Conservation (phyloP, 768 basidiomycete species). For the Fibroporia radiculosa region DNA sequence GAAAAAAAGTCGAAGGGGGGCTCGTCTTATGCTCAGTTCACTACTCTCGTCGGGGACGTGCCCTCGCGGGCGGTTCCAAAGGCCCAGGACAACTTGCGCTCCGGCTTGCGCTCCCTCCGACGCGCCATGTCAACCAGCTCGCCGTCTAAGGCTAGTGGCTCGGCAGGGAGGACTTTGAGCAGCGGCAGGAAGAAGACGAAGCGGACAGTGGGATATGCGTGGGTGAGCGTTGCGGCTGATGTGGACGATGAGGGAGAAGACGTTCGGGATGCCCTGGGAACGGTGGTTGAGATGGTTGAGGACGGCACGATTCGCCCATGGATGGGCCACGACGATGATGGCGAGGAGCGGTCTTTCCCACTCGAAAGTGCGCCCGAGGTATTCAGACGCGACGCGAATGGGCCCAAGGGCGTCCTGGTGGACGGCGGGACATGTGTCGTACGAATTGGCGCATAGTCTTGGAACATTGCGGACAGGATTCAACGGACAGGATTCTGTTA, state of each 20-base stretch:
- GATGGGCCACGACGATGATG: slow-evolving; percentile 27
- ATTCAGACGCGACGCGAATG: slow-evolving; percentile 27
- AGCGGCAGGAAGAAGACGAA: slow-evolving; percentile 11
- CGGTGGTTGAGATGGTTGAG: slow-evolving; percentile 31
- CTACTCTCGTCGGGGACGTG: slow-evolving; percentile 70
- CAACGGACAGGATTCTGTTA: not conserved
- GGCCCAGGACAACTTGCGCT: slow-evolving; percentile 64
- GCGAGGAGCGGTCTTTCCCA: slow-evolving; percentile 34
- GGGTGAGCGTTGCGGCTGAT: slow-evolving; percentile 76
- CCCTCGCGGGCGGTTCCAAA: slow-evolving; percentile 59
- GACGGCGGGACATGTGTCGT: slow-evolving; percentile 28
- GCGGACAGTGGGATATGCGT: slow-evolving; percentile 63
- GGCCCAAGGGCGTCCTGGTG: slow-evolving; percentile 20
- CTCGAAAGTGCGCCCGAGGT: slow-evolving; percentile 50
- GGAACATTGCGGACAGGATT: not conserved
- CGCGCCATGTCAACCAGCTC: slow-evolving; percentile 19
- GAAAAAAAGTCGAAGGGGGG: slow-evolving; percentile 11
- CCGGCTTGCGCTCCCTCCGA: slow-evolving; percentile 57
- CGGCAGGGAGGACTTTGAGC: slow-evolving; percentile 1
- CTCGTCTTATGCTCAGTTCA: slow-evolving; percentile 47
- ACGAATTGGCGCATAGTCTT: slow-evolving; percentile 17
- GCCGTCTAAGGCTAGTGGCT: slow-evolving; percentile 1
- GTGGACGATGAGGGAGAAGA: slow-evolving; percentile 81
- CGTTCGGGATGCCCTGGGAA: slow-evolving; percentile 44
- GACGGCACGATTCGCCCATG: slow-evolving; percentile 37